Conservation (phyloP, 1,284 basidiomycete genomes). For the Malassezia pachydermatis region DNA sequence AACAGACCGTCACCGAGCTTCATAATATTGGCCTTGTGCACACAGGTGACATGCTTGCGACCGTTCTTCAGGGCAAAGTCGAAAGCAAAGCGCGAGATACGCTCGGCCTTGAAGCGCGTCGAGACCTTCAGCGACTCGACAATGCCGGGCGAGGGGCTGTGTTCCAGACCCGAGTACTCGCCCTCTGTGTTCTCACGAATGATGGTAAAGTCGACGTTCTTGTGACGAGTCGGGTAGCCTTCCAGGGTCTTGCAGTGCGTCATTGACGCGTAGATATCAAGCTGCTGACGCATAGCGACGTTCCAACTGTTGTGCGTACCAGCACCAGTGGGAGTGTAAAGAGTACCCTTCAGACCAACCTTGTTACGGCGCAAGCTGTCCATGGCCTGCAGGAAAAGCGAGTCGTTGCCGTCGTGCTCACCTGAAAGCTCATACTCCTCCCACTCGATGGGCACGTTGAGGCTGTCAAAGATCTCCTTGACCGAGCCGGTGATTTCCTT, state of each 20-base stretch:
- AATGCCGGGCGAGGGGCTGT: slow-evolving; percentile 86
- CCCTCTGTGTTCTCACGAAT: slow-evolving; percentile 99
- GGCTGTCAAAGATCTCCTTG: slow-evolving; percentile 94
- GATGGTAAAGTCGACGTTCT: slow-evolving; percentile 94
- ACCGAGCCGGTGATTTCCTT: slow-evolving; percentile 95
- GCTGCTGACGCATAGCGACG: slow-evolving; percentile 97
- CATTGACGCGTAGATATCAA: slow-evolving; percentile 97
- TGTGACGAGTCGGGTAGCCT: slow-evolving; percentile 92
- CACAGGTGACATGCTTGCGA: slow-evolving; percentile 99
- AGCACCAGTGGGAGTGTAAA: slow-evolving; percentile 95
- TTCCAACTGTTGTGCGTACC: slow-evolving; percentile 99
- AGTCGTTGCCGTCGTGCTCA: slow-evolving; percentile 84
- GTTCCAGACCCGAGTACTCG: slow-evolving; percentile 97
- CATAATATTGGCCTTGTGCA: slow-evolving; percentile 99
- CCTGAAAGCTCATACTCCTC: slow-evolving; percentile 97
- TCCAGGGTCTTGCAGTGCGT: slow-evolving; percentile 96
- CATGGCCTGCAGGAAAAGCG: slow-evolving; percentile 87
- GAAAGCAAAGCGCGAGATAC: slow-evolving; percentile 93
- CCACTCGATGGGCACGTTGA: slow-evolving; percentile 98
- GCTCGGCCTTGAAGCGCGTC: slow-evolving; percentile 87
- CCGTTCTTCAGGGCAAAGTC: slow-evolving; percentile 98
- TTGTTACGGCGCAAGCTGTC: slow-evolving; percentile 88
- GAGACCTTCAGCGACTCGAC: slow-evolving; percentile 98
- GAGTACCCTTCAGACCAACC: slow-evolving; percentile 97
- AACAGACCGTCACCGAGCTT: slow-evolving; percentile 99